Percentiles rank a stretch among this genome's conserved stretches.
phyloP scores from a whole-genome alignment of 805 yeast genomes.

The Metschnikowia corniflorae region DNA sequence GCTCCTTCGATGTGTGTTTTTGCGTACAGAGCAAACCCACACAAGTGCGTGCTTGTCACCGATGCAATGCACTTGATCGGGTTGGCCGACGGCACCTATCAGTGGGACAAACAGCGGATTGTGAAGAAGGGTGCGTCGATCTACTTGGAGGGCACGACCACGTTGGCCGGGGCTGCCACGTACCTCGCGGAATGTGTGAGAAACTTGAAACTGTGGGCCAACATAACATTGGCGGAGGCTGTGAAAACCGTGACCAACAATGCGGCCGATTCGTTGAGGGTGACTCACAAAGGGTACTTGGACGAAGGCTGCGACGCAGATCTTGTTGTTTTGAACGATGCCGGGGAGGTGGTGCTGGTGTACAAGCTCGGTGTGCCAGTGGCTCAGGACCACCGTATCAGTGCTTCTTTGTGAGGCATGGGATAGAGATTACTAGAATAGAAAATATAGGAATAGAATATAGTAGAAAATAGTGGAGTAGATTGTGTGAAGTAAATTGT shows the following conservation, averaged over 20 bases:
- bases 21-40: slow-evolving; percentile 50
- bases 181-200: slow-evolving; percentile 48
- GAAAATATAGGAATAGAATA: not conserved
- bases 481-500: no score
- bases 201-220: slow-evolving; percentile 50
- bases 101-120: slow-evolving; percentile 48
- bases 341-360: slow-evolving; percentile 46
- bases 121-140: slow-evolving; percentile 46
- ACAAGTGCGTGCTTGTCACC: slow-evolving; percentile 53
- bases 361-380: slow-evolving; percentile 44
- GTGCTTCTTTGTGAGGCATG: slow-evolving; percentile 5
- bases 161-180: slow-evolving; percentile 63
- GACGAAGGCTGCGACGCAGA: slow-evolving; percentile 56
- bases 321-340: slow-evolving; percentile 42
- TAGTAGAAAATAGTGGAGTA: not conserved
- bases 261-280: slow-evolving; percentile 48
- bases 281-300: slow-evolving; percentile 48
- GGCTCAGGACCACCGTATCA: slow-evolving; percentile 1
- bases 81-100: slow-evolving; percentile 52
- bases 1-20: slow-evolving; percentile 50
- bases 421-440: not conserved
- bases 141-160: slow-evolving; percentile 49
- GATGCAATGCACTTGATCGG: slow-evolving; percentile 60
- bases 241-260: slow-evolving; percentile 52
- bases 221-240: slow-evolving; percentile 48